Conservation (phyloP, 1,139 yeast genomes). For the Magnusiomyces suaveolens region DNA sequence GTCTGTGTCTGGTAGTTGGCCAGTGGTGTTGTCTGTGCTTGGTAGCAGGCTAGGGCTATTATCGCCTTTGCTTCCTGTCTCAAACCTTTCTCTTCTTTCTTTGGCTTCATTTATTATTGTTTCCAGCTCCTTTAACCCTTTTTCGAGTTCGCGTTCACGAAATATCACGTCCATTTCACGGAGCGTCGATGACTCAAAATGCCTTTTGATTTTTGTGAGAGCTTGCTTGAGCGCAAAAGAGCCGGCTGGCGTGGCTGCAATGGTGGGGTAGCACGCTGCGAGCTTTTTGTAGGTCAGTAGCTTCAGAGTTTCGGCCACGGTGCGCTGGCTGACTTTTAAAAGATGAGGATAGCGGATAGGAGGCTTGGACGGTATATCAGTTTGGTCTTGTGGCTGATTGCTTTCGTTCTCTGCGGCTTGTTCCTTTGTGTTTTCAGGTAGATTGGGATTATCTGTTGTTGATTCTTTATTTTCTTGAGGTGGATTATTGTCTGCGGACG, state of each 20-base stretch:
- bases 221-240: slow-evolving; percentile 45
- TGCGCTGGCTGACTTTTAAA: slow-evolving; percentile 49
- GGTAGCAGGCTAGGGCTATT: too few relatives aligned
- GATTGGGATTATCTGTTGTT: too few relatives aligned
- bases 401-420: background rate
- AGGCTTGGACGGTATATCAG: background rate
- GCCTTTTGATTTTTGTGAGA: slow-evolving; percentile 48
- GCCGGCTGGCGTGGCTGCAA: slow-evolving; percentile 45
- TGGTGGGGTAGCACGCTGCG: slow-evolving; percentile 55
- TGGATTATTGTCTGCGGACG: too few relatives aligned
- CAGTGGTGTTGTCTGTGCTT: background rate
- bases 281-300: slow-evolving; percentile 53
- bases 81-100: slow-evolving; percentile 8
- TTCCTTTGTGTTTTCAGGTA: too few relatives aligned
- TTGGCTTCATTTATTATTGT: slow-evolving; percentile 50
- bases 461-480: too few relatives aligned
- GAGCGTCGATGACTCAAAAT: slow-evolving; percentile 50
- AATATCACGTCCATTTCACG: slow-evolving; percentile 59
- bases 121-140: slow-evolving; percentile 56
- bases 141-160: slow-evolving; percentile 49
- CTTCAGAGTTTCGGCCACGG: slow-evolving; percentile 58
- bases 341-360: slow-evolving; percentile 46
- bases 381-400: background rate
- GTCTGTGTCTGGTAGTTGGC: background rate
- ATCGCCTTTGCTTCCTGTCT: background rate